Evolutionary conservation across 805 yeast genomes (phyloP), one percentile per base, ranked within the genome.

Genomic region (Kluyveromyces dobzhanskii): DNA sequence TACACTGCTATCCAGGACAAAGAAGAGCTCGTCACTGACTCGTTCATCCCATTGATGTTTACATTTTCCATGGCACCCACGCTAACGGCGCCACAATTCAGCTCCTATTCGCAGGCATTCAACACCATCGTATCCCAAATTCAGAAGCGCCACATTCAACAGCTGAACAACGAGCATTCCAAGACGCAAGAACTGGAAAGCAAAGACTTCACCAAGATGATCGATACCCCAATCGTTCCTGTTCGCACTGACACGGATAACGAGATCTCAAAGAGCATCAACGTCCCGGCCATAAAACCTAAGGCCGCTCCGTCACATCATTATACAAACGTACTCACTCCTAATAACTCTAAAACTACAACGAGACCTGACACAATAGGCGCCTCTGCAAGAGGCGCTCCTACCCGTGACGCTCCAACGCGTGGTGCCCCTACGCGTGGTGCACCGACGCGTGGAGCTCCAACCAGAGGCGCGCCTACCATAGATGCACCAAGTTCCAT

Each of bases 11-110:
- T 71, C 9, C 64, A 76, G 14, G 71, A 65, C 17, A 70, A 75
- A 30, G 78, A 74, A 32, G 57, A 57, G 1, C 59, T 74, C 13
- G 70, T 61, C 16, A 60, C 83, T n/a, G 67, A 67, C n/a, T 66
- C 67, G 19, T 69, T 76, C 3, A 43, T 78, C 9, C 83, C 85
- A 0, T 66, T 69, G 30, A 56, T 76, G 40, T 69, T 78, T 69
- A 58, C 61, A 11, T 59, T 74, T 33, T 64, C 78, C 1, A 64
- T 73, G 54, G 65, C 75, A 4, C 54, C 69, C 3, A 63, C 68
- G 7, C 50, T 78, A 24, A 62, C 62, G 9, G 52, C 63, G 6
- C 45, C 46, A 2, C 70, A 73, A 44, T 78, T 73, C 50, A 46
- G 59, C 19, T 50, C 48, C 14, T 69, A 65, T 41, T 59, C 62